Evolutionary conservation across 192 early-diverging fungal species (phyloP), one percentile per base, ranked within the genome.

Genomic region (Phlyctochytrium bullatum): DNA sequence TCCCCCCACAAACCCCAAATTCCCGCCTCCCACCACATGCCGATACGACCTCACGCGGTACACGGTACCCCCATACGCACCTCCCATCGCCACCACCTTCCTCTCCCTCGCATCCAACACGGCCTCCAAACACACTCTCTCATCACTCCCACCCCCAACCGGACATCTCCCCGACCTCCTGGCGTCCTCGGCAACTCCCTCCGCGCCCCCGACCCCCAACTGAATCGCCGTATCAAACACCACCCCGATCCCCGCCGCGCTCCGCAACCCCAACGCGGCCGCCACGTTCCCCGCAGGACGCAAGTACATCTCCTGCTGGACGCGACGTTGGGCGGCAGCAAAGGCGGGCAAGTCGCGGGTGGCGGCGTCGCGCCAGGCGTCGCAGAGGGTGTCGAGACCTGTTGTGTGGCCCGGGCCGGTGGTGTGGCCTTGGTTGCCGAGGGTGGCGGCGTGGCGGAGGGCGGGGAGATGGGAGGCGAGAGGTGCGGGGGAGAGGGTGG

Each of bases 141-240:
- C 54, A 25, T 60, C 60, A 40, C 47, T 40, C 10, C 60, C 12
- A 36, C 29, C 54, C 51, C 34, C 23, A n/a, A 31, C 28, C 67
- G 67, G 67, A n/a, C n/a, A n/a, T n/a, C n/a, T n/a, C n/a, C n/a
- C n/a, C n/a, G n/a, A n/a, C 66, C 6, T 52, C 3, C 0, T 50
- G 20, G 65, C 34, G 16, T 10, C 50, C 1, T 27, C 36, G 12
- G 70, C 70, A 28, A 66, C 3, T 1, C 3, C 30, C 12, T 25
- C 54, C 12, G 25, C 25, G 20, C 23, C 23, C 23, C 36, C 30
- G 3, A 16, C 54, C 3, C 70, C 64, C 12, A 66, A 25, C 56
- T 72, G 70, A 25, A 72, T 36, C 1, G 24, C 24, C 12, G 64
- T 61, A 53, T 72, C 70, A 40, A 68, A 72, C 53, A 72, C 31